Evolutionary conservation across 192 early-diverging fungal species (phyloP).

Genomic region (Dispira simplex): DNA sequence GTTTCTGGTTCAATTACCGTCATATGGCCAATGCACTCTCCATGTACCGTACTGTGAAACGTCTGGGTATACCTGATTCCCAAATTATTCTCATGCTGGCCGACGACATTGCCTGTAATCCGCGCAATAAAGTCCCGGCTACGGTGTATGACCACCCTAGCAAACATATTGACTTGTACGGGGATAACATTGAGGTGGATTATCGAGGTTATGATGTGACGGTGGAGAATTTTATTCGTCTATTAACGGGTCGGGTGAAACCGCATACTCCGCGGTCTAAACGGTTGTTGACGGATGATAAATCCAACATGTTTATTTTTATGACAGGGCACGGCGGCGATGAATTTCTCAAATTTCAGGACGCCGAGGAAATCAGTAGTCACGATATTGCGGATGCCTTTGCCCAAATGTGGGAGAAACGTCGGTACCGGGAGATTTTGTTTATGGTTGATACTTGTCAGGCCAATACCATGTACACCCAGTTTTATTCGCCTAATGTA

Average conservation of each 20-base stretch:
- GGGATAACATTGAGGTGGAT: conserved; percentile 95
- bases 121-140: conserved; percentile 81
- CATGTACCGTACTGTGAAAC: conserved; percentile 96
- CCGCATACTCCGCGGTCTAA: conserved; percentile 85
- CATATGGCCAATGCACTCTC: conserved; percentile 98
- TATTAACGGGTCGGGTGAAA: conserved; percentile 79
- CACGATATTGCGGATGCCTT: conserved; percentile 95
- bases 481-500: conserved; percentile 87
- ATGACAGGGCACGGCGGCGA: conserved; percentile 99
- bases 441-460: conserved; percentile 99
- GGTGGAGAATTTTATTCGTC: conserved; percentile 93
- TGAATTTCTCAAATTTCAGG: conserved; percentile 98
- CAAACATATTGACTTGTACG: conserved; percentile 76
- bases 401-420: conserved; percentile 95
- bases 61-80: conserved; percentile 94
- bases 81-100: conserved; percentile 99
- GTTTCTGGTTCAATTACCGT: conserved; percentile 99
- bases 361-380: conserved; percentile 91
- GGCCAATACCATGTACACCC: conserved; percentile 91
- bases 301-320: conserved; percentile 89
- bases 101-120: conserved; percentile 97
- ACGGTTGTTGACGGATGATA: conserved; percentile 85
- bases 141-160: conserved; percentile 87
- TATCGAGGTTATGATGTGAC: conserved; percentile 99
- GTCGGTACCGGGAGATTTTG: conserved; percentile 92